Conservation (phyloP, 768 basidiomycete genomes). For the Sistotremastrum suecicum region DNA sequence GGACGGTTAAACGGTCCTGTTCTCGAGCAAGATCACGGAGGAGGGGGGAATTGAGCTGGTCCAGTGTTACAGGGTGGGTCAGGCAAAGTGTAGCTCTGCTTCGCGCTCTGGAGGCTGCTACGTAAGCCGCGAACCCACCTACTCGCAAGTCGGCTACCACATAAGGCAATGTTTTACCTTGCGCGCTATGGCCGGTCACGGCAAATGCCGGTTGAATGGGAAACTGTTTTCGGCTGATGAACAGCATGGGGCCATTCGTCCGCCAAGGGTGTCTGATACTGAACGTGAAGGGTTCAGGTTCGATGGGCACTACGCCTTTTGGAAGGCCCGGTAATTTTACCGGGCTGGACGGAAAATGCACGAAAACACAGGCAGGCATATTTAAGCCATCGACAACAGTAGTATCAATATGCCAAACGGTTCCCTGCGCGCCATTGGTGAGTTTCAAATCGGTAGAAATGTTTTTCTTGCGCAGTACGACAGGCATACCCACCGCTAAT, state of each 20-base stretch:
- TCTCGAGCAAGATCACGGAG: too few species aligned
- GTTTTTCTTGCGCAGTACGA: constrained; percentile 14
- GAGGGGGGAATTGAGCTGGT: constrained; percentile 13
- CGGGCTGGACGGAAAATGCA: constrained; percentile 11
- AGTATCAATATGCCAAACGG: constrained; percentile 6
- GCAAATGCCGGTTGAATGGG: constrained; percentile 18
- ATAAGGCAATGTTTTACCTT: constrained; percentile 15
- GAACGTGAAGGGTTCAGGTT: constrained; percentile 5
- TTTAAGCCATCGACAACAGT: not conserved
- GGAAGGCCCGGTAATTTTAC: constrained; percentile 10
- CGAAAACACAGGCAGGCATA: too few species aligned
- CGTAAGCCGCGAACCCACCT: constrained; percentile 17
- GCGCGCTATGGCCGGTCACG: constrained; percentile 18
- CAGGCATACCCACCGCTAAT: constrained; percentile 18
- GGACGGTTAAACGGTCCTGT: too few species aligned
- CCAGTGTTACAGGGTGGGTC: constrained; percentile 8
- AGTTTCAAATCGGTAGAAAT: constrained; percentile 18
- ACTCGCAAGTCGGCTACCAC: constrained; percentile 12
- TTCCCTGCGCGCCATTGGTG: constrained; percentile 18
- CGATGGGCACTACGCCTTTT: constrained; percentile 8
- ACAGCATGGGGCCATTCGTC: too few species aligned
- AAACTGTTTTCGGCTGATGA: constrained; percentile 11
- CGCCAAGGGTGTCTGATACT: not conserved
- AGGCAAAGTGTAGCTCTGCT: constrained; percentile 12
- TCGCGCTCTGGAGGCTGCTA: constrained; percentile 16